These are phyloP conservation scores for Rhizomucor pusillus DNA, from an alignment of 371 early-diverging fungal genomes.

Conservation along the genomic window DNA sequence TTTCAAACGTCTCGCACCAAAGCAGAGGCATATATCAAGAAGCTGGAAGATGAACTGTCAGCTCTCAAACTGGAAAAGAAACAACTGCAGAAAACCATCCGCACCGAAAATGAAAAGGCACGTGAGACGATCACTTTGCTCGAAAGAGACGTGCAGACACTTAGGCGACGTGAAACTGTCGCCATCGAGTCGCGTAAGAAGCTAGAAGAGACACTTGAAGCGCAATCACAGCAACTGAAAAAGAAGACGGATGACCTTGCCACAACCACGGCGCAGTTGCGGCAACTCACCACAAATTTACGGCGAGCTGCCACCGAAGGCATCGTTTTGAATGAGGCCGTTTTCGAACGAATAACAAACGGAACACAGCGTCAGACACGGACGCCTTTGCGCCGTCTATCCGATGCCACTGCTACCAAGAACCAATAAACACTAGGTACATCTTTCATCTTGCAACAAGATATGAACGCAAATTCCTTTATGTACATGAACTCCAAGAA, in stretches of 20 bases:
- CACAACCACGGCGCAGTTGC: conserved; percentile 19
- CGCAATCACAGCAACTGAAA: conserved; percentile 48
- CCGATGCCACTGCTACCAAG: too few relatives aligned
- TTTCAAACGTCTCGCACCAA: conserved; percentile 43
- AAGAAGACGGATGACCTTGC: conserved; percentile 49
- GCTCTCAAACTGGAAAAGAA: conserved; percentile 67
- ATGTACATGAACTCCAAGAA: too few relatives aligned
- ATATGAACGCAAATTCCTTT: too few relatives aligned
- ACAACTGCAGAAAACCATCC: conserved; percentile 65
- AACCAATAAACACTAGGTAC: too few relatives aligned
- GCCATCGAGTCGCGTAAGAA: conserved; percentile 59
- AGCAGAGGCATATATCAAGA: conserved; percentile 33
- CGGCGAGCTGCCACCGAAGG: conserved; percentile 36
- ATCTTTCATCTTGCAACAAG: too few relatives aligned
- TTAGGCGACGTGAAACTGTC: conserved; percentile 47
- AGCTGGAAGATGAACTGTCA: conserved; percentile 46
- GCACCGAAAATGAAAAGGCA: conserved; percentile 56
- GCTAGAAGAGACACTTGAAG: conserved; percentile 58
- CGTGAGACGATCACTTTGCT: conserved; percentile 52
- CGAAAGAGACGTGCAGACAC: conserved; percentile 65
- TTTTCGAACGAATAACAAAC: conserved; percentile 24
- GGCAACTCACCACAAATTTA: conserved; percentile 24
- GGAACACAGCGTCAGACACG: too few relatives aligned
- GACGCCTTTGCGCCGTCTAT: too few relatives aligned
- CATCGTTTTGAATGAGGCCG: conserved; percentile 28